These are phyloP conservation scores for Mycena albidolilacea DNA, from an alignment of 768 basidiomycete genomes.

Conservation along the genomic window DNA sequence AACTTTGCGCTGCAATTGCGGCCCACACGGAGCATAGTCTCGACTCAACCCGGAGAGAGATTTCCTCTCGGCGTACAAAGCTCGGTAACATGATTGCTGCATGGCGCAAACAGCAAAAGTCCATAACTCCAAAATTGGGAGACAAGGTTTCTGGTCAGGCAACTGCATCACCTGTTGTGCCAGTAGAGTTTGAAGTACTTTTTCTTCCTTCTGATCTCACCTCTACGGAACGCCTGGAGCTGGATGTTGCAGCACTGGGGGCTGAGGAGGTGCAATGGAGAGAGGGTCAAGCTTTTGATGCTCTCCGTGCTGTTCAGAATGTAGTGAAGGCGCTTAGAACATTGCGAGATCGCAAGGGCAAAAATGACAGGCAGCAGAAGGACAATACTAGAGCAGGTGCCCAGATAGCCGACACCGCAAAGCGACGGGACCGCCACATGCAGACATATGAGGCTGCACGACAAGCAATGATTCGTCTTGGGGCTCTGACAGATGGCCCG, in stretches of 20 bases:
- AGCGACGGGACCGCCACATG: background rate
- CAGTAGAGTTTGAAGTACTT: background rate
- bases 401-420: background rate
- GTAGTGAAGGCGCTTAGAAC: background rate
- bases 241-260: too few species aligned
- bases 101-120: background rate
- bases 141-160: background rate
- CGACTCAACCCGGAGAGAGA: background rate
- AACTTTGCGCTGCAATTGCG: background rate
- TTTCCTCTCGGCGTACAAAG: background rate
- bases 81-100: background rate
- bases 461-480: background rate
- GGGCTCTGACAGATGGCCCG: background rate
- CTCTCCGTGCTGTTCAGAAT: constrained; percentile 3
- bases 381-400: background rate
- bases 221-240: background rate
- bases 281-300: constrained; percentile 3
- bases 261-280: background rate
- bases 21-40: background rate
- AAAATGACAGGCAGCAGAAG: background rate
- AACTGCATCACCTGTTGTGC: background rate
- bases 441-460: background rate
- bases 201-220: background rate
- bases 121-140: background rate
- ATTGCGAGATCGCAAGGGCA: background rate